A percentile compares a stretch with the other conserved stretches of the same genome.
phyloP scores from a whole-genome alignment of 495 filamentous ascomycete species.

The Tuber indicum region DNA sequence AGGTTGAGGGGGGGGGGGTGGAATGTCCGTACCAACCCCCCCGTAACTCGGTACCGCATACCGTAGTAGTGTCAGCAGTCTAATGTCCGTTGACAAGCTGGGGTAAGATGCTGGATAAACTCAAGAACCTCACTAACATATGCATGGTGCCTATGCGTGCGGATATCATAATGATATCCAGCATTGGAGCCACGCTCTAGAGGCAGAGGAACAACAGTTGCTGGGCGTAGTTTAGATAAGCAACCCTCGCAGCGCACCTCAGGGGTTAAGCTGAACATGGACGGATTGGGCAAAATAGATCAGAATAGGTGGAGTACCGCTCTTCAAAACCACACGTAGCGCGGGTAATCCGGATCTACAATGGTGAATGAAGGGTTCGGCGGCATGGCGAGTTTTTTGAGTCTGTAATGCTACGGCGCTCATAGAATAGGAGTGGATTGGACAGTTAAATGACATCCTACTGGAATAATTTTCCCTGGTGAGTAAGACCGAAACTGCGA shows the following conservation, averaged over 20 bases:
- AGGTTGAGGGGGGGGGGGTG: no score
- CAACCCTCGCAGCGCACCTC: not conserved
- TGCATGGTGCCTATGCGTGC: no score
- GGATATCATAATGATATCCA: not conserved
- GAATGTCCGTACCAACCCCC: no score
- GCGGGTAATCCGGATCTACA: not conserved
- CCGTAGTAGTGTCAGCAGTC: no score
- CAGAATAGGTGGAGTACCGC: not conserved
- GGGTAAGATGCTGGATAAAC: no score
- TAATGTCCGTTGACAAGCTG: no score
- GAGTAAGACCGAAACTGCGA: not conserved
- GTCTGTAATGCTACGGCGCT: not conserved
- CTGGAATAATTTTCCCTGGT: no score
- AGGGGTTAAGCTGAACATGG: not conserved
- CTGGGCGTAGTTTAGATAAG: not conserved
- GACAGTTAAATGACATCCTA: not conserved
- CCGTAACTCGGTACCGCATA: no score
- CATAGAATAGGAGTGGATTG: no score
- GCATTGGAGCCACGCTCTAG: not conserved
- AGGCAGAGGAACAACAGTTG: not conserved
- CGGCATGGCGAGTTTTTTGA: not conserved
- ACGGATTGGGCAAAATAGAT: no score
- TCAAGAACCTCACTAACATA: no score
- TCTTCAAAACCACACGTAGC: not conserved
- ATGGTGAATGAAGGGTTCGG: not conserved